Conservation (phyloP, 495 filamentous ascomycete genomes). For the Xylaria scruposa region DNA sequence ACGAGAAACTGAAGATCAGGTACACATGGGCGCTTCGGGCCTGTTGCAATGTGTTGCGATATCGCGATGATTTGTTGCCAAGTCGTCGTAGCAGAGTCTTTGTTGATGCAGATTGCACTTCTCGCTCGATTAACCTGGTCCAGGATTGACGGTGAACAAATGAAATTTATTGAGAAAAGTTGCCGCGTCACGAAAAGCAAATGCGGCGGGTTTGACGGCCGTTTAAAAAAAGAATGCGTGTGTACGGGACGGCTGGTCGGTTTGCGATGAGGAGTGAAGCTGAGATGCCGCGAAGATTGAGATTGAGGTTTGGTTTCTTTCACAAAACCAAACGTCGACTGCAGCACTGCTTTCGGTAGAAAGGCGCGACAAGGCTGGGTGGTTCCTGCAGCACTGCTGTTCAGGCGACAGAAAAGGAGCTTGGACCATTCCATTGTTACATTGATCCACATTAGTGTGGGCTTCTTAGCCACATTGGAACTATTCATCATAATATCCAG, state of each 20-base stretch:
- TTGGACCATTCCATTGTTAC: slow-evolving; percentile 3
- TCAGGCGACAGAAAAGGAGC: slow-evolving; percentile 15
- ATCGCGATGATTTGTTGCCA: slow-evolving; percentile 5
- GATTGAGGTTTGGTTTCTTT: slow-evolving; percentile 22
- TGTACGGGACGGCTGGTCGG: not conserved
- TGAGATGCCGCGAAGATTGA: not conserved
- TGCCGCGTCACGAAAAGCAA: slow-evolving; percentile 13
- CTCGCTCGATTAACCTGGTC: slow-evolving; percentile 3
- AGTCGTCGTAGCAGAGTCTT: not conserved
- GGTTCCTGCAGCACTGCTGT: not conserved
- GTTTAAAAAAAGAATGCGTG: not conserved
- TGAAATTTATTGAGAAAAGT: not conserved
- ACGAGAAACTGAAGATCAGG: not conserved
- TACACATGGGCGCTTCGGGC: not conserved
- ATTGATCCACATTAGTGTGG: not conserved
- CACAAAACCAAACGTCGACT: slow-evolving; percentile 11
- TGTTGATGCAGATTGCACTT: not conserved
- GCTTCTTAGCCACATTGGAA: too few relatives aligned
- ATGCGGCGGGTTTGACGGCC: not conserved
- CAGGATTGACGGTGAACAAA: slow-evolving; percentile 1
- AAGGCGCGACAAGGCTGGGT: slow-evolving; percentile 23
- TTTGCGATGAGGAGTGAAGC: not conserved
- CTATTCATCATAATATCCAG: too few relatives aligned
- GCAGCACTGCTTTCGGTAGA: slow-evolving; percentile 25
- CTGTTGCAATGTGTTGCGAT: not conserved